A percentile compares a stretch with the other conserved stretches of the same genome.
Evolutionary conservation across 1,139 yeast species (phyloP).

Genomic region (Pichia sp.): DNA sequence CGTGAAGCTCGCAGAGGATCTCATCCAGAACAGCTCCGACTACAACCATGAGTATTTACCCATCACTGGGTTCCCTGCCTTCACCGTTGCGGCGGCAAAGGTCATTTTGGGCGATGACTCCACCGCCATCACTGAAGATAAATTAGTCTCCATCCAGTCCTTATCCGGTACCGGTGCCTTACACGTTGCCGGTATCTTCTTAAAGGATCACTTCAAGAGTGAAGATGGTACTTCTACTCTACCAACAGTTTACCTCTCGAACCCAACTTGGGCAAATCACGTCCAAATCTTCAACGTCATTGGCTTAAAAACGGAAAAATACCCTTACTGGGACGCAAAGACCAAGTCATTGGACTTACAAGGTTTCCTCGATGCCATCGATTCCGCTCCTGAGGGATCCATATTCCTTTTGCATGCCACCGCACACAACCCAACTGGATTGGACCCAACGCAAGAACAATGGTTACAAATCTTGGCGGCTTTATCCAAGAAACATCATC

Average conservation of each 20-base stretch:
- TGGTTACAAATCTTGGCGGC: slow-evolving; percentile 70
- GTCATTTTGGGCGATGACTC: slow-evolving; percentile 69
- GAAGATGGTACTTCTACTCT: slow-evolving; percentile 28
- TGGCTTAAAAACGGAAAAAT: slow-evolving; percentile 56
- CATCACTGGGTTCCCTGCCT: slow-evolving; percentile 68
- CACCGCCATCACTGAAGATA: slow-evolving; percentile 41
- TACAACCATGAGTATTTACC: slow-evolving; percentile 91
- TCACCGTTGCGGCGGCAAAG: slow-evolving; percentile 68
- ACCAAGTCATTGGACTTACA: slow-evolving; percentile 58
- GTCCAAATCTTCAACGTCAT: slow-evolving; percentile 65
- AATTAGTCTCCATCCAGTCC: slow-evolving; percentile 75
- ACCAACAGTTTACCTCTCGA: slow-evolving; percentile 63
- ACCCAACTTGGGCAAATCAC: slow-evolving; percentile 98
- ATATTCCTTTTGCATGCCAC: slow-evolving; percentile 87
- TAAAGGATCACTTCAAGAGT: slow-evolving; percentile 47
- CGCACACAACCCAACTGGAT: slow-evolving; percentile 98
- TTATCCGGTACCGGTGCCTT: slow-evolving; percentile 95
- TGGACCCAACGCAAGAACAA: slow-evolving; percentile 83
- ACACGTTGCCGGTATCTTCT: slow-evolving; percentile 76
- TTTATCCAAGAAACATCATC: slow-evolving; percentile 54
- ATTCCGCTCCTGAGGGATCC: slow-evolving; percentile 68
- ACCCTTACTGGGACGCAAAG: slow-evolving; percentile 70
- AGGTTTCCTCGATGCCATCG: slow-evolving; percentile 63
- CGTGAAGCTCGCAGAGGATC: slow-evolving; percentile 64
- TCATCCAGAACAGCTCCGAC: slow-evolving; percentile 44